A percentile compares a stretch with the other conserved stretches of the same genome.
These are phyloP conservation scores for Plantago rigida DNA, from an alignment of 305 asterid species.

Conservation along the genomic window DNA sequence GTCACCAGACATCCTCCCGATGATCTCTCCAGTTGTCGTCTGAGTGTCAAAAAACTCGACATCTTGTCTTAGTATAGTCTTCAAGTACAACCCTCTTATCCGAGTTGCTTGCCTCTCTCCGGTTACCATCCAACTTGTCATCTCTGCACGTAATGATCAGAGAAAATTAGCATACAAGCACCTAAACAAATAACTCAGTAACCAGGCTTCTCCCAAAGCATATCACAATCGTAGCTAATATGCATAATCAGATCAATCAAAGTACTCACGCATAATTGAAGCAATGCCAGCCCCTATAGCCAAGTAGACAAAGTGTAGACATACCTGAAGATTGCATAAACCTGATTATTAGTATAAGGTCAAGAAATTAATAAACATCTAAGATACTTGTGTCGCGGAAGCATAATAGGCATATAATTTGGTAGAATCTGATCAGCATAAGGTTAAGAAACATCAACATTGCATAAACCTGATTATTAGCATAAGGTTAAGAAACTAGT, in stretches of 20 bases:
- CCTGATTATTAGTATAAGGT: no score
- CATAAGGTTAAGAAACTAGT: no score
- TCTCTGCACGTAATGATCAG: conserved; percentile 36
- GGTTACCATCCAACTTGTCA: conserved; percentile 74
- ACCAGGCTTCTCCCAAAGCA: no score
- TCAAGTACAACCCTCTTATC: conserved; percentile 60
- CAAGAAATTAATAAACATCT: no score
- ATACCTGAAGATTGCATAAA: conserved; percentile 34
- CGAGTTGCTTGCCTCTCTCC: conserved; percentile 81
- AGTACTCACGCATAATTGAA: conserved; percentile 47
- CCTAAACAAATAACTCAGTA: background rate
- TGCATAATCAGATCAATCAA: background rate
- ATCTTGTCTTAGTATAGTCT: conserved; percentile 70
- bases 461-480: no score
- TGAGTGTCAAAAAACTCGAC: conserved; percentile 76
- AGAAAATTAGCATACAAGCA: background rate
- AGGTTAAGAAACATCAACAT: background rate
- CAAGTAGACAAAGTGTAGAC: conserved; percentile 44
- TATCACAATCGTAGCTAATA: background rate
- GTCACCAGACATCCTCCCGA: conserved; percentile 87
- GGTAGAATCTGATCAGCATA: no score
- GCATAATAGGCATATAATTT: no score
- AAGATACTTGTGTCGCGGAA: no score
- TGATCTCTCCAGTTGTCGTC: conserved; percentile 63
- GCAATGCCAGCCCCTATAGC: conserved; percentile 53